Base-by-base conservation (phyloP, 306 rosid species). In the Casuarina glauca region DNA sequence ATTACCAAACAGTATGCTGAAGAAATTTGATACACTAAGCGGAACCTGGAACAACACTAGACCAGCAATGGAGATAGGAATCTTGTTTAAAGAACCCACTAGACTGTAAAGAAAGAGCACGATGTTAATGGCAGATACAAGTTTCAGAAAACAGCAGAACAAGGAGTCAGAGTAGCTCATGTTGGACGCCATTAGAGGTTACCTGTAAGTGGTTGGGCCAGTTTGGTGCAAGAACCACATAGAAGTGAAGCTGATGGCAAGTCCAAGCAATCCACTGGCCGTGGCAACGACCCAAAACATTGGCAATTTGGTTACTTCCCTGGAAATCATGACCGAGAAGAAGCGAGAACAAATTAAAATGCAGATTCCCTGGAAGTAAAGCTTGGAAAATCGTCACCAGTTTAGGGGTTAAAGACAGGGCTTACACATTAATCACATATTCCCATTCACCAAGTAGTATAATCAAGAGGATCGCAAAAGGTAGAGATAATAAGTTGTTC, bases 201-300 rank as follows among this genome's bases (percentile, higher is more conserved):
- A 94, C 98, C 95, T 88, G 62, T 92, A 94, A 17, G 95, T 92
- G 73, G 98, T 94, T 52, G 98, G 97, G 67, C 97, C 87, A 73
- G 97, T 92, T 84, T 92, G 98, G 78, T 80, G 93, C 54, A 90
- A 84, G 86, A 94, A 94, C 98, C 98, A 92, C 91, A 90, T 89
- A 48, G 98, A 94, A 61, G 97, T 89, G 79, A 94, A 92, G 90
- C 97, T 94, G 67, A 92, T 94, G 72, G 97, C 91, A 70, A 89
- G 97, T 74, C 97, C 97, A 71, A 94, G 88, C 4, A 92, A 38
- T 78, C 97, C 98, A 76, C 98, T 94, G 50, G 93, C 87, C 1
- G 98, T 90, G 62, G 94, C 90, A 32, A 90, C 80, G 26, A 80
- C 73, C 98, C 97, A 94, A 81, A 92, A 90, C 61, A 76, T 78